phyloP scores from a whole-genome alignment of 2,329 filamentous ascomycete genomes.

The Ophiostoma angusticollis region DNA sequence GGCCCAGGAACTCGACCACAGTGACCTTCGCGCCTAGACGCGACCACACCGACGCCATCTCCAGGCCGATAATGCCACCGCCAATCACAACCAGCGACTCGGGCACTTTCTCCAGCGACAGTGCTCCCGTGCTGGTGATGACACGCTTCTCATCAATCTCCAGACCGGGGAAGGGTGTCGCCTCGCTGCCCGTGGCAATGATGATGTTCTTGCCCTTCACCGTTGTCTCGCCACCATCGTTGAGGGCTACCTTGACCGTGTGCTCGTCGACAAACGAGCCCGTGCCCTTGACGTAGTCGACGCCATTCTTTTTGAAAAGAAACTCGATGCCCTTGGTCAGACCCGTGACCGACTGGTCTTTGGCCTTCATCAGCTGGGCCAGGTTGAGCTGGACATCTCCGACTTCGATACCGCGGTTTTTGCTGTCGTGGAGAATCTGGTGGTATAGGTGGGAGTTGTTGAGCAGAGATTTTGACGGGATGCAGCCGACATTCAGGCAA shows the following conservation, averaged over 20 bases:
- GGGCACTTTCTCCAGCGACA: slow-evolving; percentile 78
- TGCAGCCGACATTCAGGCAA: slow-evolving; percentile 97
- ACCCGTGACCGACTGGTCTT: slow-evolving; percentile 77
- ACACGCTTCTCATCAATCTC: slow-evolving; percentile 97
- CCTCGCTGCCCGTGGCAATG: slow-evolving; percentile 90
- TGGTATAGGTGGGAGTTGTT: slow-evolving; percentile 99
- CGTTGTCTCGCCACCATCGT: slow-evolving; percentile 81
- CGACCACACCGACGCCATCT: slow-evolving; percentile 98
- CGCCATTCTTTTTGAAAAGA: slow-evolving; percentile 97
- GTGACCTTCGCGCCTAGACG: slow-evolving; percentile 88
- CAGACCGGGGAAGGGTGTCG: slow-evolving; percentile 90
- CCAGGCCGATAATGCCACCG: slow-evolving; percentile 94
- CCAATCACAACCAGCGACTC: slow-evolving; percentile 97
- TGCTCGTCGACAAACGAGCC: slow-evolving; percentile 79
- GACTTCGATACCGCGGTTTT: slow-evolving; percentile 94
- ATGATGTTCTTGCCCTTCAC: slow-evolving; percentile 92
- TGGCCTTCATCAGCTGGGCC: slow-evolving; percentile 93
- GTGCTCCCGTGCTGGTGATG: slow-evolving; percentile 88
- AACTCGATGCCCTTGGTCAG: slow-evolving; percentile 97
- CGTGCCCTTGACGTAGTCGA: slow-evolving; percentile 93
- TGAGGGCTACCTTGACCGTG: slow-evolving; percentile 79
- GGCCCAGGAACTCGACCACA: slow-evolving; percentile 88
- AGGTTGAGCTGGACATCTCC: slow-evolving; percentile 95
- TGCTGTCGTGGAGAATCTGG: slow-evolving; percentile 91
- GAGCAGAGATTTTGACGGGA: slow-evolving; percentile 96